Evolutionary conservation across 2,329 filamentous ascomycete genomes (phyloP), one percentile per base, ranked within the genome.

Genomic region (Botryotinia calthae): DNA sequence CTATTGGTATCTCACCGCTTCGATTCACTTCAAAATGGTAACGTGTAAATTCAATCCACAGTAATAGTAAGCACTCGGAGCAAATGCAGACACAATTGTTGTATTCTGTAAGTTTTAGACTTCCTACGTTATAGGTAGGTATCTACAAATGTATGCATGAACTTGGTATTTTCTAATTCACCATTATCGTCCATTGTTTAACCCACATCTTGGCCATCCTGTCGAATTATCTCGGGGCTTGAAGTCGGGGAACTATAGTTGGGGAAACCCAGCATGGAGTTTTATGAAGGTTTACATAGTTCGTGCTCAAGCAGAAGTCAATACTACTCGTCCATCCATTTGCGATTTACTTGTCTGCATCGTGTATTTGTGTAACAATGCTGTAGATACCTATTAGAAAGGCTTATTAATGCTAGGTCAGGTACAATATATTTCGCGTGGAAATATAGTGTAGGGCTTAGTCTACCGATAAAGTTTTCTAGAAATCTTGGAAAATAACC

Each of bases 1-100:
- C 46, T 56, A 56, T 40, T 34, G 10, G 37, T n/a, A 68, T 31
- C 65, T 68, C 65, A 68, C 65, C 65, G 65, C 65, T 44, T 68
- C 65, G 37, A 68, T 56, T 68, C 48, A 68, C n/a, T 67, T 61
- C 34, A n/a, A 22, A 40, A 16, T 67, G 65, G 65, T 56, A 67
- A 67, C 65, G 64, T 67, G 64, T 66, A 66, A 51, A 28, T 48
- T 63, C 40, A 54, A 22, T 42, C 48, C 65, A 67, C 65, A 31
- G 34, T 54, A 28, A 8, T 16, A n/a, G n/a, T 54, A 37, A 56
- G 64, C 25, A 56, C 28, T 56, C 48, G 54, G 31, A 14, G 22
- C 64, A 61, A 22, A 40, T 40, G 14, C 14, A 28, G n/a, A 28
- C 42, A 42, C 34, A 42, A 25, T 22, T 16, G 48, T 22, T 54